A percentile compares a stretch with the other conserved stretches of the same genome.
phyloP scores from a whole-genome alignment of 202 grass and related monocot genomes.

The Eragrostis tef region DNA sequence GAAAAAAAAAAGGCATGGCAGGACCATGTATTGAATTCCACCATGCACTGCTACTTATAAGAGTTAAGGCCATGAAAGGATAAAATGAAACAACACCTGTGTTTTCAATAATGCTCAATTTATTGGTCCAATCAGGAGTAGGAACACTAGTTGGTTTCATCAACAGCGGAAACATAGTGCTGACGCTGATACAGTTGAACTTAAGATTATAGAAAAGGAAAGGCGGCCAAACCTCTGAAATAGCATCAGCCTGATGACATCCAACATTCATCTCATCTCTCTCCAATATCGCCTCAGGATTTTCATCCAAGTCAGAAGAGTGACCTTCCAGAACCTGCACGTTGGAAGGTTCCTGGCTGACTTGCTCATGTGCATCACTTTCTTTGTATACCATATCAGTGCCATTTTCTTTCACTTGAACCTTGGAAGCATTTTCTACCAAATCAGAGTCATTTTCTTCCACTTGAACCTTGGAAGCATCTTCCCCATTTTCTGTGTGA shows the following conservation, averaged over 20 bases:
- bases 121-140: background rate
- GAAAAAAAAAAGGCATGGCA: background rate
- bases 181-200: too few species aligned
- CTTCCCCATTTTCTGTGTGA: slow-evolving; percentile 22
- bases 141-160: slow-evolving; percentile 15
- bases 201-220: slow-evolving; percentile 18
- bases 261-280: slow-evolving; percentile 30
- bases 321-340: too few species aligned
- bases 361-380: slow-evolving; percentile 35
- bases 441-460: slow-evolving; percentile 21
- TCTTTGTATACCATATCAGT: slow-evolving; percentile 23
- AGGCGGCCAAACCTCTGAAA: slow-evolving; percentile 47
- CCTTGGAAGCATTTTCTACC: slow-evolving; percentile 17
- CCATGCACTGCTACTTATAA: background rate
- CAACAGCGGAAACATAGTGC: slow-evolving; percentile 20
- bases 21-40: slow-evolving; percentile 5
- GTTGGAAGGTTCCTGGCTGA: slow-evolving; percentile 22
- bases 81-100: slow-evolving; percentile 17
- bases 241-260: slow-evolving; percentile 23
- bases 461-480: slow-evolving; percentile 10
- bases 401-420: background rate
- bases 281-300: slow-evolving; percentile 31
- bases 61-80: slow-evolving; percentile 29
- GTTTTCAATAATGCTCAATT: slow-evolving; percentile 22
- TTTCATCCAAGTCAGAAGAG: slow-evolving; percentile 22